Evolutionary conservation across 495 filamentous ascomycete species (phyloP), one percentile per base, ranked within the genome.

Genomic region (Penicillium taxi): DNA sequence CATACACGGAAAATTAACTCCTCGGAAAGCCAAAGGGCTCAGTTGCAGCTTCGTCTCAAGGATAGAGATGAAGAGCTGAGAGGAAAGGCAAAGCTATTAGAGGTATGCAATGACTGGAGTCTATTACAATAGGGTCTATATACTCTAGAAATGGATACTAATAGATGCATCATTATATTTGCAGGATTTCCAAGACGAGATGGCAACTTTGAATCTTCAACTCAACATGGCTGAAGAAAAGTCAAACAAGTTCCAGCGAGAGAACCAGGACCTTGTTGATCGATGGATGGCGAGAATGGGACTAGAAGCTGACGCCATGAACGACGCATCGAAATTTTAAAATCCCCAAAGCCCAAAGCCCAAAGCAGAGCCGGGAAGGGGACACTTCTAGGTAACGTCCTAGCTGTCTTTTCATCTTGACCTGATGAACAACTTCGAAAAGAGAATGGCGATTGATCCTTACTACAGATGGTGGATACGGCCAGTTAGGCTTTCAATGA

Each of bases 231-330:
- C 81, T 6, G 84, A 90, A 52, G 73, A 87, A 54, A 73, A 71
- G 48, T 68, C 67, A 4, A 70, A 73, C 43, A 79, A 77, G 49
- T 63, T 93, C 38, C 65, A 77, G 53, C 69, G 67, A n/a, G 90
- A 96, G 52, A 95, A 96, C 50, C 73, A 85, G 50, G 83, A 95
- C 30, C 66, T 96, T 23, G 77, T 95, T 35, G 80, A 88, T 50
- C 74, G 90, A 29, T 96, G 84, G 85, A 91, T 96, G 86, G 75
- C 73, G 42, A 71, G 83, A 41, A 86, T 89, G 70, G 80, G 78
- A 5, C 69, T 77, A 57, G 88, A 95, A 64, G 90, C 85, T 5
- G 86, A 93, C 38, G 80, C 74, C 15, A 84, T 94, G 85, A 96
- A 95, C 53, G 59, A 82, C 18, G 62, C 61, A 17, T 73, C 64